A percentile compares a stretch with the other conserved stretches of the same genome.
Conservation (phyloP, 2,329 filamentous ascomycete species). For the Cladosporium sp. region DNA sequence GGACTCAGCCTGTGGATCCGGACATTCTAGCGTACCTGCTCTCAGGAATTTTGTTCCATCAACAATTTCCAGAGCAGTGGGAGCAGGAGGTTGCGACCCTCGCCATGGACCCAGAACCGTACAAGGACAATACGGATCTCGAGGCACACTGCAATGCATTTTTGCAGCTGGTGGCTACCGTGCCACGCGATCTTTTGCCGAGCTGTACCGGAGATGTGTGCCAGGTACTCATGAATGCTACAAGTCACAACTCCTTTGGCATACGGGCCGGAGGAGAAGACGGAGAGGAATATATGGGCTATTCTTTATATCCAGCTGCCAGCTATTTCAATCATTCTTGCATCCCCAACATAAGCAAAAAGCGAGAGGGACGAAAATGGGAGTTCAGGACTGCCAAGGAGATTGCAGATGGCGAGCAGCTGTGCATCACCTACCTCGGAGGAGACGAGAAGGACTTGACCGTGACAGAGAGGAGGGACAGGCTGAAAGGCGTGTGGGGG, state of each 20-base stretch:
- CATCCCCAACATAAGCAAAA: slow-evolving; percentile 46
- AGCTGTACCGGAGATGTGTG: slow-evolving; percentile 39
- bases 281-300: slow-evolving; percentile 51
- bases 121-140: slow-evolving; percentile 43
- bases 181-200: slow-evolving; percentile 39
- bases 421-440: slow-evolving; percentile 52
- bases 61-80: slow-evolving; percentile 36
- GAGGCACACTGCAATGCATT: slow-evolving; percentile 42
- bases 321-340: slow-evolving; percentile 54
- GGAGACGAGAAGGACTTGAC: slow-evolving; percentile 47
- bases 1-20: slow-evolving; percentile 25
- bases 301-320: slow-evolving; percentile 48
- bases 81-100: slow-evolving; percentile 38
- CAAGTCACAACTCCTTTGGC: slow-evolving; percentile 51
- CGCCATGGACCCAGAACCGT: slow-evolving; percentile 44
- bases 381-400: slow-evolving; percentile 40
- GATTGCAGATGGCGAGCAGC: slow-evolving; percentile 42
- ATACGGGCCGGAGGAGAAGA: slow-evolving; percentile 43
- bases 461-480: slow-evolving; percentile 38
- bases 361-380: slow-evolving; percentile 43
- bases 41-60: slow-evolving; percentile 40
- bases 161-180: slow-evolving; percentile 44
- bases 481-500: slow-evolving; percentile 45
- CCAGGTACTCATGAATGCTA: slow-evolving; percentile 40
- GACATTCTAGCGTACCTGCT: slow-evolving; percentile 47